phyloP scores from a whole-genome alignment of 2,329 filamentous ascomycete genomes.

The Sclerotinia nivalis region DNA sequence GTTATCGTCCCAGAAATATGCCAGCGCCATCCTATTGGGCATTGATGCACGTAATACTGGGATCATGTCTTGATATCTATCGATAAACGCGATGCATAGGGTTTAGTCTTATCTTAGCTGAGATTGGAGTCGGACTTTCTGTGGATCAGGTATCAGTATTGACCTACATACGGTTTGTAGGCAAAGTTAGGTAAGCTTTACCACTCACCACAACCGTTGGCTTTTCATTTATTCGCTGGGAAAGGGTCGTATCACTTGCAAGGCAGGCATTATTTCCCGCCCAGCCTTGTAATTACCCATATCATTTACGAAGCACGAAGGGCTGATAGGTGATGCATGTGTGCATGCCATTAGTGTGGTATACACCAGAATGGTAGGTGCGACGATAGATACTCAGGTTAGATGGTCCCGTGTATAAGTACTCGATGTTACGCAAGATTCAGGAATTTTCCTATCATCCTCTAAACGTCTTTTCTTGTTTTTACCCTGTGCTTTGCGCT shows the following conservation, averaged over 20 bases:
- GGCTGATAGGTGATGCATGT: conserved; percentile 4
- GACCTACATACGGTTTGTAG: neutral
- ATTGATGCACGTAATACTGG: neutral
- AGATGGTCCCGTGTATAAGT: conserved; percentile 5
- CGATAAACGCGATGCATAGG: conserved; percentile 14
- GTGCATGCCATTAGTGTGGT: neutral
- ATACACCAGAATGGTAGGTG: neutral
- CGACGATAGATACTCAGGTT: conserved; percentile 8
- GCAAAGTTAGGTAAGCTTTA: conserved; percentile 1
- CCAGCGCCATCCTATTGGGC: neutral
- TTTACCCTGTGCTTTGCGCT: neutral
- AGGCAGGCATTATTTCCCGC: neutral
- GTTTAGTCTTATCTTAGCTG: neutral
- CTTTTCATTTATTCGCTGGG: neutral
- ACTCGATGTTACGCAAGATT: conserved; percentile 7
- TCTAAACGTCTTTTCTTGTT: neutral
- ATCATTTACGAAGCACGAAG: conserved; percentile 11
- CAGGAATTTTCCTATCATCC: neutral
- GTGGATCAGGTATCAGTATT: neutral
- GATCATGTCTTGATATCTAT: neutral
- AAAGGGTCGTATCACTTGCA: neutral
- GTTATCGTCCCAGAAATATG: conserved; percentile 7
- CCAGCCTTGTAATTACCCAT: conserved; percentile 5
- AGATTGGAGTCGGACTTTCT: neutral
- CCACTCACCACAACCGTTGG: neutral